Evolutionary conservation across 2,329 filamentous ascomycete genomes (phyloP).

Genomic region (Corynespora cassiicola): DNA sequence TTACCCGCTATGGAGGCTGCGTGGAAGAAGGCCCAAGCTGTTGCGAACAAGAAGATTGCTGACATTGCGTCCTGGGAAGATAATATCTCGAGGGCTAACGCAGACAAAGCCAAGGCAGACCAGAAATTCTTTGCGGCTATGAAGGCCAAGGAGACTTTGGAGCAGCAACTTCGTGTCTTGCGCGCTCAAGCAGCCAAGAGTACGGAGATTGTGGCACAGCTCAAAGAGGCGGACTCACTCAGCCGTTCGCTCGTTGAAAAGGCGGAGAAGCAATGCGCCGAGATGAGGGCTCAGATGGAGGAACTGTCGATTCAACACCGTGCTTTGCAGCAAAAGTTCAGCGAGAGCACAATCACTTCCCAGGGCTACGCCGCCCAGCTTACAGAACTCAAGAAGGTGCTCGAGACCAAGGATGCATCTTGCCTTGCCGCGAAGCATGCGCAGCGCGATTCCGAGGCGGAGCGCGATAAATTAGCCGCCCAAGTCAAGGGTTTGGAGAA

Average conservation of each 20-base stretch:
- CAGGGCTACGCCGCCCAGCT: conserved; percentile 80
- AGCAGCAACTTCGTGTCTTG: conserved; percentile 79
- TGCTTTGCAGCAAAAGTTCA: conserved; percentile 73
- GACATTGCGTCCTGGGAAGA: conserved; percentile 81
- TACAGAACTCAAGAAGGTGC: conserved; percentile 73
- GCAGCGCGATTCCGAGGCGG: conserved; percentile 68
- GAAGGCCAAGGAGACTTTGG: conserved; percentile 88
- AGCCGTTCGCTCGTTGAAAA: conserved; percentile 79
- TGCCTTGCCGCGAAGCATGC: conserved; percentile 68
- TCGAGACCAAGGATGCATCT: conserved; percentile 77
- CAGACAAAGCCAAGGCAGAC: conserved; percentile 95
- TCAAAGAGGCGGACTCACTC: conserved; percentile 87
- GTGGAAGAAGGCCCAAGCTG: conserved; percentile 84
- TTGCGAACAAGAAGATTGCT: conserved; percentile 86
- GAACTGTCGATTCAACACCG: conserved; percentile 75
- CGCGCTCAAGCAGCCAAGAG: conserved; percentile 86
- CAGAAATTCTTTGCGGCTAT: conserved; percentile 97
- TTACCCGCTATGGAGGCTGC: conserved; percentile 87
- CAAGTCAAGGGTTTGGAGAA: conserved; percentile 80
- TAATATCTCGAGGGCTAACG: conserved; percentile 72
- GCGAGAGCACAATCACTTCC: conserved; percentile 72
- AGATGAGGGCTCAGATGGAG: conserved; percentile 80
- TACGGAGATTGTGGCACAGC: conserved; percentile 88
- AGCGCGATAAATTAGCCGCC: conserved; percentile 80
- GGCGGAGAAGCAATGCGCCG: conserved; percentile 87